Evolutionary conservation across 2,329 filamentous ascomycete species (phyloP).

Genomic region (Trichophyton simii): DNA sequence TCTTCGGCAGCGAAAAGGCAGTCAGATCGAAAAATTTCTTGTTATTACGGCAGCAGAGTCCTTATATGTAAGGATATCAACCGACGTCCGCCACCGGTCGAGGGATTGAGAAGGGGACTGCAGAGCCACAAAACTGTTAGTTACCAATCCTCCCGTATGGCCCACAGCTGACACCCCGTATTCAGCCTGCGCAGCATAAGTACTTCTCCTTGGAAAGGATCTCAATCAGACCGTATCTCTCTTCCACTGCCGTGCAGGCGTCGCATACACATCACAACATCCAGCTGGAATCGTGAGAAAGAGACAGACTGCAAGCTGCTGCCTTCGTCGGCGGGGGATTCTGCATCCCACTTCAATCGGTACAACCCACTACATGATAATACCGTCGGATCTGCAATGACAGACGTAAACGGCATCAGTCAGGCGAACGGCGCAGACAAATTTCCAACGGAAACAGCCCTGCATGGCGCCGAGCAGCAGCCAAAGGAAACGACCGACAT

Average conservation of each 20-base stretch:
- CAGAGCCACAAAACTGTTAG: not conserved
- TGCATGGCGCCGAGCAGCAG: not conserved
- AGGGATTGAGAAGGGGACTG: not conserved
- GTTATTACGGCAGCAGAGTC: not conserved
- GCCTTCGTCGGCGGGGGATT: not conserved
- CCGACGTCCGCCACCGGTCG: not conserved
- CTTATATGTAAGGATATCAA: not conserved
- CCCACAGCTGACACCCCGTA: not conserved
- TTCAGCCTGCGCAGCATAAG: not conserved
- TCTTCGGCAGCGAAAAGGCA: not conserved
- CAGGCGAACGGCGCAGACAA: not conserved
- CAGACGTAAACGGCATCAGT: not conserved
- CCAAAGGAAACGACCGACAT: slow-evolving; percentile 1
- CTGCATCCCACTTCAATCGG: not conserved
- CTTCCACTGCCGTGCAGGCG: not conserved
- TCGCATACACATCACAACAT: not conserved
- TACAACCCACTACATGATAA: not conserved
- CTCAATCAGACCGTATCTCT: not conserved
- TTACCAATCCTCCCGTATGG: too few relatives aligned
- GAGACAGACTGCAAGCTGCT: not conserved
- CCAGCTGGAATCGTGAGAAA: not conserved
- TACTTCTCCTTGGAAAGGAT: not conserved
- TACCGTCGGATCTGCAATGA: not conserved
- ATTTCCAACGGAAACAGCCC: not conserved
- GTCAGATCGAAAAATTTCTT: not conserved